These are phyloP conservation scores for Polysphondylium violaceum DNA, from an alignment of 78 protist genomes.

Conservation along the genomic window DNA sequence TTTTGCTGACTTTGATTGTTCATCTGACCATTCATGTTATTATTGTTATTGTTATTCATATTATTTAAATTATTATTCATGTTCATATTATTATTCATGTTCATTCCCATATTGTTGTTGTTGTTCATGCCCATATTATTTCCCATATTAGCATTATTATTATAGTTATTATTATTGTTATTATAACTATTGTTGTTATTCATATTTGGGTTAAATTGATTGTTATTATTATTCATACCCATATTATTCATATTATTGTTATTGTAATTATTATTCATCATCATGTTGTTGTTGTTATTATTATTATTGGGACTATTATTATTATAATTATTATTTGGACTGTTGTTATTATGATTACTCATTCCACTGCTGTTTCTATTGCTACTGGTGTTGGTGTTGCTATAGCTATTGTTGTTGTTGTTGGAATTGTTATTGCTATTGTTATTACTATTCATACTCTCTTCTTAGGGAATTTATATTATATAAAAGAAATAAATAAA, in stretches of 20 bases:
- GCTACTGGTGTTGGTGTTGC: neutral
- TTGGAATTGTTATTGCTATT: conserved; percentile 2
- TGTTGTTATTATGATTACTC: neutral
- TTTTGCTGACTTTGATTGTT: neutral
- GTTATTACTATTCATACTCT: conserved; percentile 14
- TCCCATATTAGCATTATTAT: neutral
- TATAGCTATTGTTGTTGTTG: neutral
- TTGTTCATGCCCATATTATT: neutral
- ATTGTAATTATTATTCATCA: neutral
- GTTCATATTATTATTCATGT: neutral
- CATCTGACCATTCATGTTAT: neutral
- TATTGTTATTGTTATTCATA: conserved; percentile 22
- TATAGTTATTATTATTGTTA: conserved; percentile 12
- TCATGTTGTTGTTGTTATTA: conserved; percentile 20
- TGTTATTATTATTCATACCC: neutral
- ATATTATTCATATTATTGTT: neutral
- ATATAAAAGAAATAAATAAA: neutral
- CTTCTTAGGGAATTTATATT: neutral
- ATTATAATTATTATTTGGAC: neutral
- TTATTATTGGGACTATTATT: neutral
- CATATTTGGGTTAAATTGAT: neutral
- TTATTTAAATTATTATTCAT: neutral
- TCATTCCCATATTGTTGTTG: conserved; percentile 23
- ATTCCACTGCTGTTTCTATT: neutral
- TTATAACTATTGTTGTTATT: conserved; percentile 3